phyloP scores from a whole-genome alignment of 345 rosid genomes.

The Melaleuca alternifolia region DNA sequence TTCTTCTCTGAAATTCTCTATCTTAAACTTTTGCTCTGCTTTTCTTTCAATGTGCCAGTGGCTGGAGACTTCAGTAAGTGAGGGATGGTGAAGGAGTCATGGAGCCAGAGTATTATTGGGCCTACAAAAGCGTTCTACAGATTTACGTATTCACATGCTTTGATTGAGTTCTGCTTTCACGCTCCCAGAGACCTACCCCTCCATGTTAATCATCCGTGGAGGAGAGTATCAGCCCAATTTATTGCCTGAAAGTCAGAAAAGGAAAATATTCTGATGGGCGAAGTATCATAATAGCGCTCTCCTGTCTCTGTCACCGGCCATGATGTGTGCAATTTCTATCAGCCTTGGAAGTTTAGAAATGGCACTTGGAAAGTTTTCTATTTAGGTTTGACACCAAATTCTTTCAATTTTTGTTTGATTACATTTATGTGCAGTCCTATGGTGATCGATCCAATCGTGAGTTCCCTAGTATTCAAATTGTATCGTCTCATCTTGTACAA shows the following conservation, averaged over 20 bases:
- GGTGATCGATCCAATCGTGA: background rate
- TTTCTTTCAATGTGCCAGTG: conserved; percentile 15
- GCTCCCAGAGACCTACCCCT: background rate
- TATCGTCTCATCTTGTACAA: background rate
- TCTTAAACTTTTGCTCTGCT: background rate
- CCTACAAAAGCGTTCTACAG: background rate
- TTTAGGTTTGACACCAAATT: background rate
- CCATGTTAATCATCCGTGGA: background rate
- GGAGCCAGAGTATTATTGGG: background rate
- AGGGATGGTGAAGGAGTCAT: background rate
- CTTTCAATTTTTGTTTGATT: background rate
- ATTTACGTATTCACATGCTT: background rate
- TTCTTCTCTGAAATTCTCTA: background rate
- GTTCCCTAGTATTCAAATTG: background rate
- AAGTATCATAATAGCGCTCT: background rate
- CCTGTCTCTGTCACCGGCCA: background rate
- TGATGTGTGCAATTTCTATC: background rate
- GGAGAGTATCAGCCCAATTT: background rate
- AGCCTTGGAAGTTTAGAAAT: background rate
- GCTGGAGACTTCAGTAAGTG: conserved; percentile 18
- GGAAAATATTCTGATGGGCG: background rate
- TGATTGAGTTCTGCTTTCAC: background rate
- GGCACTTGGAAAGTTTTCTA: background rate
- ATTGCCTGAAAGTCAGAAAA: background rate
- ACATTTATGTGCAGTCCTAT: background rate